Conservation (phyloP, 768 basidiomycete species). For the Boletus edulis region DNA sequence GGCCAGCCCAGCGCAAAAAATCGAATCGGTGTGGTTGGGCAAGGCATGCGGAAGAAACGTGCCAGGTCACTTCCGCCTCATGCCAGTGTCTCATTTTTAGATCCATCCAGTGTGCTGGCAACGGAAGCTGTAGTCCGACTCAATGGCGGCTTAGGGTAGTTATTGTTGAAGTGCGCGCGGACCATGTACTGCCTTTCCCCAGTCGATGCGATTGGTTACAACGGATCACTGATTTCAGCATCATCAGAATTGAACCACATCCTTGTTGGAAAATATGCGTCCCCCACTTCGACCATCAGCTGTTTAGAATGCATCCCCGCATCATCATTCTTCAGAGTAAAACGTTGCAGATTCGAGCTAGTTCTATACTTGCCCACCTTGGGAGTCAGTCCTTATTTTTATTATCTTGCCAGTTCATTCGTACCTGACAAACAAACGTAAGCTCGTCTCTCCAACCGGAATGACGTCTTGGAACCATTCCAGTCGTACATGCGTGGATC, state of each 20-base stretch:
- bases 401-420: not conserved
- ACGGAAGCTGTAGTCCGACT: not conserved
- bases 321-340: not conserved
- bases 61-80: not conserved
- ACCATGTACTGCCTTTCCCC: not conserved
- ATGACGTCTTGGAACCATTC: slow-evolving; percentile 8
- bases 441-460: not conserved
- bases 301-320: not conserved
- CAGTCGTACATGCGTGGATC: slow-evolving; percentile 2
- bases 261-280: not conserved
- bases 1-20: not conserved
- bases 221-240: not conserved
- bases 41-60: slow-evolving; percentile 14
- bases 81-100: too few species aligned
- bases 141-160: not conserved
- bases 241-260: not conserved
- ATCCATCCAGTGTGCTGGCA: too few species aligned
- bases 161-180: too few species aligned
- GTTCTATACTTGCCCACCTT: too few species aligned
- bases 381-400: too few species aligned
- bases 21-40: not conserved
- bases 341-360: slow-evolving; percentile 1
- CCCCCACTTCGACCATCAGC: not conserved
- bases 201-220: not conserved
- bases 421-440: not conserved